Percentiles rank a stretch among this genome's conserved stretches.
These are phyloP conservation scores for Glebionis coronaria DNA, from an alignment of 129 eudicot species.

Conservation along the genomic window DNA sequence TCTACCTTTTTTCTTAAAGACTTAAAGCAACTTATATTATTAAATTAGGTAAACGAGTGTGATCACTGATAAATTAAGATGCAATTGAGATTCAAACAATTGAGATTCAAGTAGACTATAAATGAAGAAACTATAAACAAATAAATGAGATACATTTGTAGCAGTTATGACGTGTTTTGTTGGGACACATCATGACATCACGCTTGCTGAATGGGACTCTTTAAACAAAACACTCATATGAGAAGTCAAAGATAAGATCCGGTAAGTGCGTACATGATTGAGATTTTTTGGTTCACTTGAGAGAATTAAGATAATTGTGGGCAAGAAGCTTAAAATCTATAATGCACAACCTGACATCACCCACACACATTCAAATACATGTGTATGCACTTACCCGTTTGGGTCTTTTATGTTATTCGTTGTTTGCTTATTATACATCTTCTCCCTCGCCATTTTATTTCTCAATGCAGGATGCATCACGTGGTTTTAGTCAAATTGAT, in stretches of 20 bases:
- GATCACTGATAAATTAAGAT: background rate
- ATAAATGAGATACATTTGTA: background rate
- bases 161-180: too few species aligned
- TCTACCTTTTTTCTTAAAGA: background rate
- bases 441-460: background rate
- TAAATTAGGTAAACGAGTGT: background rate
- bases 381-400: background rate
- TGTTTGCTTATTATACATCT: background rate
- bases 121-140: too few species aligned
- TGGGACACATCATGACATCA: too few species aligned
- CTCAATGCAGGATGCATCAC: background rate
- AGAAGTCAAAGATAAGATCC: background rate
- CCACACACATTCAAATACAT: background rate
- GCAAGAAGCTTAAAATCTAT: conserved; percentile 1
- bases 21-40: background rate
- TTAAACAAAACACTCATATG: background rate
- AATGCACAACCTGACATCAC: background rate
- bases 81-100: too few species aligned
- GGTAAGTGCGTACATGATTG: background rate
- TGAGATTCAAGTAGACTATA: conserved; percentile 5
- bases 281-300: background rate
- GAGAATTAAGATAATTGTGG: background rate
- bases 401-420: conserved; percentile 1
- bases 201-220: too few species aligned
- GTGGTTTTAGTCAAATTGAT: conserved; percentile 3